Evolutionary conservation across 768 basidiomycete species (phyloP), one percentile per base, ranked within the genome.

Genomic region (Lactarius psammicola): DNA sequence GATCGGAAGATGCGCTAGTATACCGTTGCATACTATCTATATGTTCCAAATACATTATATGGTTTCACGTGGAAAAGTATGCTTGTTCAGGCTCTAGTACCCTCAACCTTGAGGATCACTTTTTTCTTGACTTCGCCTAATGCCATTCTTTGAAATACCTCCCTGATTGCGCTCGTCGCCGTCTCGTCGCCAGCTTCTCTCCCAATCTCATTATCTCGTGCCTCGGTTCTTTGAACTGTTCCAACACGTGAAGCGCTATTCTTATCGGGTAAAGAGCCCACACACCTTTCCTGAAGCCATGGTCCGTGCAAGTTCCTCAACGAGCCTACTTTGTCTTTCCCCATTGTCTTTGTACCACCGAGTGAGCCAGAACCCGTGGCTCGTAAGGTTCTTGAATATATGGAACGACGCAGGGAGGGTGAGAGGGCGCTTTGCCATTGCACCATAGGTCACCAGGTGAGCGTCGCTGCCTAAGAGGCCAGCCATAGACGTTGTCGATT

Each of bases 341-440:
- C 80, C 72, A 59, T 83, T 81, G 31, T 80, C 75, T 30, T 75
- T 74, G 68, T 89, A 89, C 90, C 90, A 92, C 34, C 81, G 80
- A 59, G 79, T 85, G 74, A 90, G 88, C 90, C 91, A 93, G 75
- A 88, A 92, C 6, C 91, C 93, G 58, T 85, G 87, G 28, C 82
- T 80, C 0, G 82, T 87, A 68, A 95, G 78, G 74, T 92, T 89
- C 68, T 87, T 92, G 80, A 95, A 95, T 66, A 95, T 93, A 76
- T 92, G 88, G 26, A 87, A 78, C 0, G 89, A 89, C 0, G 90
- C 87, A 1, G 94, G 89, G 26, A 95, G 74, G 1, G 85, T 82
- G 20, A 95, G 75, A 0, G 93, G 91, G 60, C 88, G 81, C 73
- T 89, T 93, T 1, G 93, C 89, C 93, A 95, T 95, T 6, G 90